Percentiles rank a stretch among this genome's conserved stretches.
Conservation (phyloP, 2,329 filamentous ascomycete genomes). For the Microsporum audouinii region DNA sequence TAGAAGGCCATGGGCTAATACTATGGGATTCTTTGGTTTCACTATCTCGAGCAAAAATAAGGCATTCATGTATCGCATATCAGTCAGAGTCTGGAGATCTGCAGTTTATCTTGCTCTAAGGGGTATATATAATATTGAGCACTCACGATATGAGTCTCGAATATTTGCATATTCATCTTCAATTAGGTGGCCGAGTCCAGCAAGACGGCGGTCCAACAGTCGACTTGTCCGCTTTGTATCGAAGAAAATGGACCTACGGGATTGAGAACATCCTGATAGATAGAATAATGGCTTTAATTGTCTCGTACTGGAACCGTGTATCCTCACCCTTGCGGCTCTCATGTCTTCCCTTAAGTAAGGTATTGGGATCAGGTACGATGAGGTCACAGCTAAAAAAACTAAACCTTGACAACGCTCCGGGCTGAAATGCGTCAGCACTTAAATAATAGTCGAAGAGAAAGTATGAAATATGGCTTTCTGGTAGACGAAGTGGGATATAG, state of each 20-base stretch:
- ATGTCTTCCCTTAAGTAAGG: neutral
- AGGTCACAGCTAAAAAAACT: neutral
- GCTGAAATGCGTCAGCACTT: neutral
- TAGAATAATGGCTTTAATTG: neutral
- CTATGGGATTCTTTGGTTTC: slow-evolving; percentile 45
- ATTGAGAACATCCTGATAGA: neutral
- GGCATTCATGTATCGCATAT: slow-evolving; percentile 31
- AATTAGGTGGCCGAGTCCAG: slow-evolving; percentile 38
- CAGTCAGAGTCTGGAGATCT: neutral
- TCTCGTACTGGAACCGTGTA: neutral
- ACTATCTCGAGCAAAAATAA: slow-evolving; percentile 15
- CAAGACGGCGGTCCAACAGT: slow-evolving; percentile 2
- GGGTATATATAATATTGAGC: neutral
- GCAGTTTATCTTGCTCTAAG: neutral
- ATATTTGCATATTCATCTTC: slow-evolving; percentile 52
- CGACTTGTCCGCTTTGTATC: neutral
- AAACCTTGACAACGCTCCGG: neutral
- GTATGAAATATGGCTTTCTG: neutral
- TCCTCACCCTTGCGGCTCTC: neutral
- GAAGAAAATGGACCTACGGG: neutral
- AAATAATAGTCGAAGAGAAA: neutral
- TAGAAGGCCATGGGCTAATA: slow-evolving; percentile 54
- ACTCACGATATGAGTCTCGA: slow-evolving; percentile 45
- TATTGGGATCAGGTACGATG: neutral
- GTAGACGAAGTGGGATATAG: neutral